Evolutionary conservation across 495 filamentous ascomycete species (phyloP).

Genomic region (Tuber indicum): DNA sequence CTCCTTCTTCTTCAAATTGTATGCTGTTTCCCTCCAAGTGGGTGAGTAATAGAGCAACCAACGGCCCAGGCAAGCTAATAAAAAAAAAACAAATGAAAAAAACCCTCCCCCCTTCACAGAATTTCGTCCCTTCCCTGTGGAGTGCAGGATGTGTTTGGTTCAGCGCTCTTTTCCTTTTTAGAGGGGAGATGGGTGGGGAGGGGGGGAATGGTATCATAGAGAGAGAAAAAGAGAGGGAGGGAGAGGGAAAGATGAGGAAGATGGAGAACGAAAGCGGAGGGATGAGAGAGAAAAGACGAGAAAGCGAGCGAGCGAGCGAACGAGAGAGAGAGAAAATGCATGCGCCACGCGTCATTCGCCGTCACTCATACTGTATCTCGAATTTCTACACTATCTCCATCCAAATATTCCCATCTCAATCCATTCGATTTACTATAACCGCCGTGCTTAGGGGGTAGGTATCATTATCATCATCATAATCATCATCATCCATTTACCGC

Average conservation of each 20-base stretch:
- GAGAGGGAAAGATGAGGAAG: neutral
- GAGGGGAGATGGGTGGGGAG: neutral
- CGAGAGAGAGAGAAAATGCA: slow-evolving; percentile 21
- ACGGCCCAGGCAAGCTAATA: neutral
- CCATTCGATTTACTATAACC: neutral
- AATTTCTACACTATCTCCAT: neutral
- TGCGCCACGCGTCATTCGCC: slow-evolving; percentile 37
- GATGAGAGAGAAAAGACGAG: neutral
- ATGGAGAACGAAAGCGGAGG: neutral
- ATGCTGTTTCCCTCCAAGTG: neutral
- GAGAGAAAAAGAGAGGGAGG: neutral
- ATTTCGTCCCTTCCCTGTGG: neutral
- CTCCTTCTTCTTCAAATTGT: neutral
- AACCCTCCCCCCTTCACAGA: neutral
- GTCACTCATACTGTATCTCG: slow-evolving; percentile 28
- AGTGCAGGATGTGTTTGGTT: neutral
- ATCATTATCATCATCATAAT: neutral
- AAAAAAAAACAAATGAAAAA: neutral
- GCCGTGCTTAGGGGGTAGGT: neutral
- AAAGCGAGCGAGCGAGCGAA: slow-evolving; percentile 8
- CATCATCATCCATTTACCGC: neutral
- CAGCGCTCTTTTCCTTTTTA: neutral
- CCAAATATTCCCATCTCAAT: neutral
- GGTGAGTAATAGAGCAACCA: neutral
- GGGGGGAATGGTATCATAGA: neutral